Base-by-base conservation (phyloP, 345 rosid species). In the Melastoma malabathricum region DNA sequence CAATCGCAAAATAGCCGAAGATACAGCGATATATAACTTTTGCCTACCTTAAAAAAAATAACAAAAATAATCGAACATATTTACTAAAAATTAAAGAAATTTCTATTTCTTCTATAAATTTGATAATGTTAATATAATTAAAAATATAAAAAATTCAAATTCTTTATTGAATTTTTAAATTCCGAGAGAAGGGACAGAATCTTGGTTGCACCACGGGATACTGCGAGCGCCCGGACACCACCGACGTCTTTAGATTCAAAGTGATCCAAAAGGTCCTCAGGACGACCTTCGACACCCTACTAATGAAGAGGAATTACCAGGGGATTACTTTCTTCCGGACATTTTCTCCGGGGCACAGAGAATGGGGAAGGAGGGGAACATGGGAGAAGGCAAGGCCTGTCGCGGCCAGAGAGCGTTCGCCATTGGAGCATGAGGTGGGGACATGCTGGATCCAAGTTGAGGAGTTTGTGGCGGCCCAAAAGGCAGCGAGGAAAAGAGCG, bases 311-410 rank as follows among this genome's bases (percentile, higher is more conserved):
- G 18, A 48, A 44, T 8, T 74, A 63, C 38, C 57, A 55, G 20
- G 69, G 76, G 14, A 44, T 38, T 0, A 64, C 68, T 17, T 65
- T 73, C 48, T 25, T 77, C 12, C 59, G 79, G 56, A 73, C 83
- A 3, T 66, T 67, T 6, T 68, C 83, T 1, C 83, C 79, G 1
- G 79, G 73, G 70, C 71, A 77, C 31, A 79, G 79, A 29, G 41
- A 34, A 10, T 73, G 79, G 82, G 63, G 65, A 44, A 67, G 54
- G 2, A 74, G 82, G 46, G 78, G 82, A n/a, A n/a, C n/a, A n/a
- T n/a, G n/a, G n/a, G n/a, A n/a, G n/a, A n/a, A n/a, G n/a, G n/a
- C n/a, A n/a, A n/a, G n/a, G n/a, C n/a, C n/a, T n/a, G n/a, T n/a
- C n/a, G n/a, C n/a, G n/a, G n/a, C n/a, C n/a, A n/a, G n/a, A n/a